These are phyloP conservation scores for Pichia kluyveri DNA, from an alignment of 805 yeast species.

Conservation along the genomic window DNA sequence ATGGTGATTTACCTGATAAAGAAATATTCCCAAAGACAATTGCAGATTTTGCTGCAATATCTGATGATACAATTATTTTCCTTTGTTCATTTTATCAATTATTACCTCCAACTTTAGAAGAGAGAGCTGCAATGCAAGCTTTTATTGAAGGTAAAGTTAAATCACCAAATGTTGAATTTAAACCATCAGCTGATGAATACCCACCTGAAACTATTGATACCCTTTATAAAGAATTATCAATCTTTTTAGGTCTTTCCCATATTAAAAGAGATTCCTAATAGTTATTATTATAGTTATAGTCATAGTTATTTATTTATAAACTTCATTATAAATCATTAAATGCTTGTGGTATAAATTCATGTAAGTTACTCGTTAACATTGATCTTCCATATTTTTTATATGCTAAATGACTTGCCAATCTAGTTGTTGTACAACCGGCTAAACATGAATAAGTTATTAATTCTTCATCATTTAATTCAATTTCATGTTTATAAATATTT, in stretches of 20 bases:
- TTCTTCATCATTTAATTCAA: constrained; percentile 24
- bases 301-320: too few species aligned
- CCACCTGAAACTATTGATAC: constrained; percentile 42
- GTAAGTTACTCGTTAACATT: constrained; percentile 80
- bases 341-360: constrained; percentile 55
- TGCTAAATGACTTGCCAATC: constrained; percentile 58
- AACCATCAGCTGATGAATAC: constrained; percentile 24
- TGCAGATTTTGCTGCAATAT: constrained; percentile 39
- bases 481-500: constrained; percentile 36
- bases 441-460: constrained; percentile 47
- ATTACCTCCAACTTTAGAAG: constrained; percentile 53
- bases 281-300: too few species aligned
- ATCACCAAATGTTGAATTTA: constrained; percentile 26
- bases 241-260: constrained; percentile 46
- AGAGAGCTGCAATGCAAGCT: constrained; percentile 42
- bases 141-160: constrained; percentile 42
- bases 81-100: constrained; percentile 70
- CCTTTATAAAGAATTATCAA: constrained; percentile 54
- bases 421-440: constrained; percentile 62
- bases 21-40: constrained; percentile 51
- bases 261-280: constrained; percentile 4
- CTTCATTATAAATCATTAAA: constrained; percentile 27
- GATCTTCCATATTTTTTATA: constrained; percentile 59
- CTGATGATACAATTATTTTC: constrained; percentile 37
- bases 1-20: constrained; percentile 58